Evolutionary conservation across 805 yeast species (phyloP).

Genomic region (Cephaloascus fragrans): DNA sequence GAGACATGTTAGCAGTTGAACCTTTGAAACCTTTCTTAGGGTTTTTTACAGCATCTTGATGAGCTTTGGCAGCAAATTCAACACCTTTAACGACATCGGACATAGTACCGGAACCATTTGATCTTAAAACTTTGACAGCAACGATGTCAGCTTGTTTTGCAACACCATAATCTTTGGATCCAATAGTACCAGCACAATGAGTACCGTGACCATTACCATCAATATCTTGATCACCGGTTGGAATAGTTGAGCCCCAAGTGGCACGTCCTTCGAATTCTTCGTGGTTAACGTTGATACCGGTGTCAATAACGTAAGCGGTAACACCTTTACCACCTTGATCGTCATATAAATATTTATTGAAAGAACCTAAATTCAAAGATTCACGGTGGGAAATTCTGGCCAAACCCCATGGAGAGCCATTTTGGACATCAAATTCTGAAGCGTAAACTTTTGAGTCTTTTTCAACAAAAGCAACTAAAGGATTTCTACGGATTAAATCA

Average conservation of each 20-base stretch:
- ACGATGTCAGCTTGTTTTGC: slow-evolving; percentile 73
- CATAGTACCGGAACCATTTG: slow-evolving; percentile 78
- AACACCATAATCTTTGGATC: slow-evolving; percentile 69
- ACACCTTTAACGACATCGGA: slow-evolving; percentile 80
- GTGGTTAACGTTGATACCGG: slow-evolving; percentile 74
- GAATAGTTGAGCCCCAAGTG: slow-evolving; percentile 76
- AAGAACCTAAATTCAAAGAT: slow-evolving; percentile 54
- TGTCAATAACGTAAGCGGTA: slow-evolving; percentile 81
- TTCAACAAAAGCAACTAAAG: slow-evolving; percentile 62
- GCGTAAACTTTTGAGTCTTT: slow-evolving; percentile 64
- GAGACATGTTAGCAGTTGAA: slow-evolving; percentile 85
- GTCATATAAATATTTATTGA: slow-evolving; percentile 66
- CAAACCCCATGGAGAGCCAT: slow-evolving; percentile 92
- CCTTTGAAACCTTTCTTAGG: slow-evolving; percentile 66
- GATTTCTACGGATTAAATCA: slow-evolving; percentile 59
- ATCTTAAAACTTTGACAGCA: slow-evolving; percentile 76
- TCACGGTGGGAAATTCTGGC: slow-evolving; percentile 83
- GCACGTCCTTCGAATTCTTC: slow-evolving; percentile 80
- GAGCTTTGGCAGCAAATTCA: slow-evolving; percentile 73
- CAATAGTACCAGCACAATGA: slow-evolving; percentile 95
- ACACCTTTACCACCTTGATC: slow-evolving; percentile 74
- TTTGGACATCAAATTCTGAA: slow-evolving; percentile 54
- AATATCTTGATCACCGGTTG: slow-evolving; percentile 53
- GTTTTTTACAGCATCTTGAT: slow-evolving; percentile 41
- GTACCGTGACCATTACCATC: slow-evolving; percentile 96